Conservation (phyloP, 306 rosid genomes). For the Inga oerstediana region DNA sequence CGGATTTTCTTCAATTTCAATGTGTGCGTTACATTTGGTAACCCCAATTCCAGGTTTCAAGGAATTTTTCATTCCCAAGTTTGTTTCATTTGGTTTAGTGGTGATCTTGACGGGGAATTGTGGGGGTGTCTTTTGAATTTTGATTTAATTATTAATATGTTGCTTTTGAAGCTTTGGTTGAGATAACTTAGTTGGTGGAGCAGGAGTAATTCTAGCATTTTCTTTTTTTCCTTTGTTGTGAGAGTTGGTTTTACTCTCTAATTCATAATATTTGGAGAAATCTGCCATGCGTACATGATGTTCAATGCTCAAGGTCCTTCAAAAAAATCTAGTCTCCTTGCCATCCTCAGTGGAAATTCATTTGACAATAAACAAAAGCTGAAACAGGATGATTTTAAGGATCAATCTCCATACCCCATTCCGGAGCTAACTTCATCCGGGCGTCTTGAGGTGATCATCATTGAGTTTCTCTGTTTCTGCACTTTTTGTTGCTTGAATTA, state of each 20-base stretch:
- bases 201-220: slow-evolving; percentile 6
- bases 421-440: slow-evolving; percentile 51
- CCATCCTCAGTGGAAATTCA: slow-evolving; percentile 48
- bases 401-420: slow-evolving; percentile 36
- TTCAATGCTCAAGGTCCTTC: slow-evolving; percentile 47
- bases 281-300: slow-evolving; percentile 50
- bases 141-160: slow-evolving; percentile 11
- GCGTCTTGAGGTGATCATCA: slow-evolving; percentile 43
- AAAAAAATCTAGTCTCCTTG: slow-evolving; percentile 51
- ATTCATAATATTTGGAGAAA: slow-evolving; percentile 32
- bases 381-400: slow-evolving; percentile 37
- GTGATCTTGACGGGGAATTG: slow-evolving; percentile 5
- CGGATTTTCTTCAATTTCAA: slow-evolving; percentile 40
- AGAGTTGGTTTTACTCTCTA: not conserved
- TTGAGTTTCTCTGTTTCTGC: slow-evolving; percentile 15
- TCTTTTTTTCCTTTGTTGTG: not conserved
- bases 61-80: slow-evolving; percentile 7
- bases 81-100: slow-evolving; percentile 29
- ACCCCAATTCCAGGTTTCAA: slow-evolving; percentile 22
- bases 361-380: slow-evolving; percentile 42
- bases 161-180: slow-evolving; percentile 26
- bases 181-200: slow-evolving; percentile 17
- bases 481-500: not conserved
- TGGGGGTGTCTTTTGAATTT: slow-evolving; percentile 14
- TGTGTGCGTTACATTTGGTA: slow-evolving; percentile 24